Conservation (phyloP, 1,139 yeast genomes). For the Lodderomyces beijingensis region DNA sequence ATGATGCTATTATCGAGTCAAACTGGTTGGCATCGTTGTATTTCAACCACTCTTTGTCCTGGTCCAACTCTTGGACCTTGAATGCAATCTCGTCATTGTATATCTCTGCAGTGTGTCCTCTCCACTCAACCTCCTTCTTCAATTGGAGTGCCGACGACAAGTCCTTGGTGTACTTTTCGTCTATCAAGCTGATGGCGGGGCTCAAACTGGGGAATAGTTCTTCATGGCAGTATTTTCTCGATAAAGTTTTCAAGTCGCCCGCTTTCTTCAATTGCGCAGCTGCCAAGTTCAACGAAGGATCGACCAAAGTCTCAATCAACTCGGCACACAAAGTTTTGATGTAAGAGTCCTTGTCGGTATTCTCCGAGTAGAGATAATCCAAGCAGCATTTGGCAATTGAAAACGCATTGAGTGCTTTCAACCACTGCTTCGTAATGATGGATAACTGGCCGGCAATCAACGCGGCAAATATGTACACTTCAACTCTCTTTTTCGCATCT, state of each 20-base stretch:
- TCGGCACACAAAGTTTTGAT: conserved; percentile 50
- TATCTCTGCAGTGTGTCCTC: conserved; percentile 65
- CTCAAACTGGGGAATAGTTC: conserved; percentile 31
- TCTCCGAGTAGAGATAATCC: conserved; percentile 37
- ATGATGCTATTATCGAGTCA: conserved; percentile 31
- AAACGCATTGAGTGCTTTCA: conserved; percentile 45
- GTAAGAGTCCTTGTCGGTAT: conserved; percentile 17
- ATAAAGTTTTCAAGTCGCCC: conserved; percentile 43
- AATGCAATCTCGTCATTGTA: conserved; percentile 71
- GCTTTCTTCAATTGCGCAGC: conserved; percentile 39
- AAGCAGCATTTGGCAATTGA: conserved; percentile 62
- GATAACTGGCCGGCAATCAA: conserved; percentile 58
- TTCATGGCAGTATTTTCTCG: conserved; percentile 41
- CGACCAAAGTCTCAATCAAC: conserved; percentile 55
- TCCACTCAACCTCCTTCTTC: conserved; percentile 54
- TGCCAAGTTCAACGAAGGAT: conserved; percentile 63
- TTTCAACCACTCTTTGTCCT: conserved; percentile 24
- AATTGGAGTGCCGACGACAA: conserved; percentile 25
- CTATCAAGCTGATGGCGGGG: conserved; percentile 39
- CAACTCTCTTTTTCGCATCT: conserved; percentile 26
- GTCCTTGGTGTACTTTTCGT: conserved; percentile 39
- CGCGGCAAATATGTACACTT: conserved; percentile 56
- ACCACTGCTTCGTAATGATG: conserved; percentile 59
- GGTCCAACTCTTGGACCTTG: conserved; percentile 43
- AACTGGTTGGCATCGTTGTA: conserved; percentile 23